Conservation (phyloP, 345 rosid genomes). For the Arabis hirsuta region DNA sequence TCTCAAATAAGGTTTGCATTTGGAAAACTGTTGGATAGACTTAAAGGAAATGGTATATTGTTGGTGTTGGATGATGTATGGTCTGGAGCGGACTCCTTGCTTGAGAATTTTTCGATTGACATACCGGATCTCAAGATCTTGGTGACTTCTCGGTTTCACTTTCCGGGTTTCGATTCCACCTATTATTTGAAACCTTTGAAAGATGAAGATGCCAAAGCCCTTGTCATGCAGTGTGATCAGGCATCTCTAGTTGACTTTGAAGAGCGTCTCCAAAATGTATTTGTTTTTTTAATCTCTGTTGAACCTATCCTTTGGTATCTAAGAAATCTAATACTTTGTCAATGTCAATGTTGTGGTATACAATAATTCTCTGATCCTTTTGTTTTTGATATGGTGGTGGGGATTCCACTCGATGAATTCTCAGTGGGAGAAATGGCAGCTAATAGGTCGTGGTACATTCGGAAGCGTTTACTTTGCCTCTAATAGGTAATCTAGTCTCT, state of each 20-base stretch:
- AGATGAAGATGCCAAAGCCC: conserved; percentile 45
- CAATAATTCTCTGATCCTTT: too few relatives aligned
- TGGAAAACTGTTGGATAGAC: conserved; percentile 33
- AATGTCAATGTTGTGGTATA: too few relatives aligned
- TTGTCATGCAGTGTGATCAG: conserved; percentile 37
- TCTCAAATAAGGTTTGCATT: conserved; percentile 36
- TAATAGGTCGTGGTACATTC: conserved; percentile 98
- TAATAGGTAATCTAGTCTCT: conserved; percentile 56
- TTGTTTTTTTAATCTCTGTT: too few relatives aligned
- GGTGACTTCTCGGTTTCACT: conserved; percentile 64
- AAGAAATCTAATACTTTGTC: too few relatives aligned
- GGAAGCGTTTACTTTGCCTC: conserved; percentile 95
- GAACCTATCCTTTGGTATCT: too few relatives aligned
- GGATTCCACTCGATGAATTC: conserved; percentile 44
- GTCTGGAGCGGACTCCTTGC: conserved; percentile 48
- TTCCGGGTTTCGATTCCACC: conserved; percentile 43
- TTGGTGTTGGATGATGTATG: conserved; percentile 78
- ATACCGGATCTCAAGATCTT: conserved; percentile 53
- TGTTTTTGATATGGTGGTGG: too few relatives aligned
- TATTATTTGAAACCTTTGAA: conserved; percentile 47
- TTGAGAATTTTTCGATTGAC: conserved; percentile 36
- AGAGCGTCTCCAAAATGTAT: too few relatives aligned
- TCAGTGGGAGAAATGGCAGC: conserved; percentile 91
- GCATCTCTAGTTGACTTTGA: too few relatives aligned
- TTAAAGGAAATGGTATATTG: conserved; percentile 39